A percentile compares a stretch with the other conserved stretches of the same genome.
Conservation (phyloP, 2,329 filamentous ascomycete genomes). For the Alternaria sp. region DNA sequence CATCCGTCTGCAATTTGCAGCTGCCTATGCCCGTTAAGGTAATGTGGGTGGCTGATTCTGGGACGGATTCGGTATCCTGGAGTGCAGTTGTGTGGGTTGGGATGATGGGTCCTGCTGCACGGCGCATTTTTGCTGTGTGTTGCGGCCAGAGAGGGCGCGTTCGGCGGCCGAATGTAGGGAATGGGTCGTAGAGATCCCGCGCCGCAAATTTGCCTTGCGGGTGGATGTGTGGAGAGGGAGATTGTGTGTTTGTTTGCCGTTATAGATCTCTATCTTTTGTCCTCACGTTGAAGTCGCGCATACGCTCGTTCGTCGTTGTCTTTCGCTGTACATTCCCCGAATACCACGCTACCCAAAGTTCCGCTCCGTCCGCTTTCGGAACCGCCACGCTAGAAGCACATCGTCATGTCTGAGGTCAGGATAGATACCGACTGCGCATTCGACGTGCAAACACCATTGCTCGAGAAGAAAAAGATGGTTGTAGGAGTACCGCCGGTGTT, state of each 20-base stretch:
- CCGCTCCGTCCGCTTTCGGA: constrained; percentile 16
- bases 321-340: neutral
- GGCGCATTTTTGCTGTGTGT: constrained; percentile 7
- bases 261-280: neutral
- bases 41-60: constrained; percentile 4
- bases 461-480: constrained; percentile 48
- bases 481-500: constrained; percentile 47
- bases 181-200: neutral
- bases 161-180: neutral
- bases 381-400: constrained; percentile 10
- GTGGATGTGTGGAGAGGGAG: neutral
- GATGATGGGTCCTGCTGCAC: neutral
- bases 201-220: constrained; percentile 3
- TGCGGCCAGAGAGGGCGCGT: neutral
- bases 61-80: constrained; percentile 5
- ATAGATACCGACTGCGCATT: constrained; percentile 19
- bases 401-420: constrained; percentile 28
- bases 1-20: neutral
- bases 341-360: constrained; percentile 8
- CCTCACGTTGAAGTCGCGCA: neutral
- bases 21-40: constrained; percentile 11
- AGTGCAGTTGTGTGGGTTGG: neutral
- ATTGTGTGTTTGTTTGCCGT: neutral
- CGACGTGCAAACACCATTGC: constrained; percentile 40
- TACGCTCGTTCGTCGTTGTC: neutral